A percentile compares a stretch with the other conserved stretches of the same genome.
Evolutionary conservation across 495 filamentous ascomycete genomes (phyloP).

Genomic region (Parachaetomium inaequale): DNA sequence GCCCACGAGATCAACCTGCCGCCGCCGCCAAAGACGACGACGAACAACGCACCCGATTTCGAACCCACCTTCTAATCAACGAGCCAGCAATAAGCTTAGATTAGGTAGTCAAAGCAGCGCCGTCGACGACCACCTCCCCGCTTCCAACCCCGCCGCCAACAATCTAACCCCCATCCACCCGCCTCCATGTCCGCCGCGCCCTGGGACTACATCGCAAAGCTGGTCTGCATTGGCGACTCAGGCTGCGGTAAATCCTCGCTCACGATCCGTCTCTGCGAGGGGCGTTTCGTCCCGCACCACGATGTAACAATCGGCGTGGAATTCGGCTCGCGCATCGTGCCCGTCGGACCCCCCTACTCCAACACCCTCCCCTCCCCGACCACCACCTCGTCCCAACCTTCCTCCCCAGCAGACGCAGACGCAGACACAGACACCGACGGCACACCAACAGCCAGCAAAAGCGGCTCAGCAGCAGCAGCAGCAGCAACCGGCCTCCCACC

Average conservation of each 20-base stretch:
- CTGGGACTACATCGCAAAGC: conserved; percentile 98
- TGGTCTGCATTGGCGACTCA: conserved; percentile 94
- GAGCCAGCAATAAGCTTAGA: not conserved
- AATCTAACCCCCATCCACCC: not conserved
- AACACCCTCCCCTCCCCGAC: conserved; percentile 13
- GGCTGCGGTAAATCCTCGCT: conserved; percentile 87
- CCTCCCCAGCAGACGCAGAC: conserved; percentile 12
- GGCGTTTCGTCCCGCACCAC: conserved; percentile 86
- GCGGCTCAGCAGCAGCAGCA: not conserved
- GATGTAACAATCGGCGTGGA: conserved; percentile 98
- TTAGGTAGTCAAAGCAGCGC: not conserved
- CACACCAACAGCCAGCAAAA: not conserved
- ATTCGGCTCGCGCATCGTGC: conserved; percentile 90
- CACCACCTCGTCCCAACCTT: conserved; percentile 36
- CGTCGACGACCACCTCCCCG: not conserved
- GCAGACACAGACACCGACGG: not conserved
- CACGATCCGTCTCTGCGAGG: conserved; percentile 94
- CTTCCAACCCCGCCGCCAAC: not conserved
- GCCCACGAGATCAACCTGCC: too few relatives aligned
- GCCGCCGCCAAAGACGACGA: too few relatives aligned
- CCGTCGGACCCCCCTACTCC: conserved; percentile 75
- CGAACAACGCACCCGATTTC: too few relatives aligned
- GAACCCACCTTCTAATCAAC: not conserved
- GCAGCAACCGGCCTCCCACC: conserved; percentile 35
- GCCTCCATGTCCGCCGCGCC: conserved; percentile 53